A percentile compares a stretch with the other conserved stretches of the same genome.
Conservation (phyloP, 441 rosid species). For the Gossypium schwendimanii region DNA sequence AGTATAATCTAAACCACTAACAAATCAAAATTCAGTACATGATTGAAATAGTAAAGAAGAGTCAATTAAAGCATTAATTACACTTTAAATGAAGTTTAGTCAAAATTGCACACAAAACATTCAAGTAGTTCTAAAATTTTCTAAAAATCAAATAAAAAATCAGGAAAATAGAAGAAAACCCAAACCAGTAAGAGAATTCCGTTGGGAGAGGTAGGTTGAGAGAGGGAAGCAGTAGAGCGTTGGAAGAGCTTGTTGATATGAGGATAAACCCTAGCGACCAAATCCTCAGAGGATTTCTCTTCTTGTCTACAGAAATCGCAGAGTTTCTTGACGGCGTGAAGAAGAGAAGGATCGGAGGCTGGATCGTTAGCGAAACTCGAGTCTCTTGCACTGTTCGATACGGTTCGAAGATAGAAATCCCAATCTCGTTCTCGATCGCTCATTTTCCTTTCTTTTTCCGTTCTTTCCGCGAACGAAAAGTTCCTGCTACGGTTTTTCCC, state of each 20-base stretch:
- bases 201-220: constrained; percentile 55
- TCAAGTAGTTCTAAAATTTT: neutral
- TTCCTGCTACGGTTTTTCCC: neutral
- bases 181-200: constrained; percentile 78
- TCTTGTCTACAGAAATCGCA: constrained; percentile 56
- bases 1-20: constrained; percentile 1
- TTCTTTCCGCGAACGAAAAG: neutral
- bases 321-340: constrained; percentile 69
- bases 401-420: constrained; percentile 68
- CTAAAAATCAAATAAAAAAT: neutral
- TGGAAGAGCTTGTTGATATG: constrained; percentile 79
- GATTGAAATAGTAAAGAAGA: neutral
- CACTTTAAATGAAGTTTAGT: neutral
- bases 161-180: neutral
- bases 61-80: neutral
- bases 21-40: neutral
- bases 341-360: constrained; percentile 74
- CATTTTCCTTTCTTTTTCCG: neutral
- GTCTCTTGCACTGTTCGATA: constrained; percentile 72
- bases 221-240: constrained; percentile 61
- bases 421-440: constrained; percentile 27
- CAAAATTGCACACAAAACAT: neutral
- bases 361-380: constrained; percentile 65
- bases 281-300: constrained; percentile 61
- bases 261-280: constrained; percentile 77